Conservation (phyloP, 2,329 filamentous ascomycete species). For the Davidsoniella neocaledoniae region DNA sequence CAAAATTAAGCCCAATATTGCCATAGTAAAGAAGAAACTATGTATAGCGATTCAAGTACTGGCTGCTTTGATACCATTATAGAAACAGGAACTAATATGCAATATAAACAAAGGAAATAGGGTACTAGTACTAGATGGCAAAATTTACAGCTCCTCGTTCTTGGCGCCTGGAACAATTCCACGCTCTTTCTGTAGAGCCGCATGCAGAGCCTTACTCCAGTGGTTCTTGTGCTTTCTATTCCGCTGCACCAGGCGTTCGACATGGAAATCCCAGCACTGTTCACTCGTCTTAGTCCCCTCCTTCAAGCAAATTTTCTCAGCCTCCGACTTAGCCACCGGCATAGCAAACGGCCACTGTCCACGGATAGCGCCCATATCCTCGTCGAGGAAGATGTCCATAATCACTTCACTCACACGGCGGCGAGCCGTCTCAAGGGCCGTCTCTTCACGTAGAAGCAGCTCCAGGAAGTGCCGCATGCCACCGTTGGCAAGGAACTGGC, state of each 20-base stretch:
- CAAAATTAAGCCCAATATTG: no score
- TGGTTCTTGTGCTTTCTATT: conserved; percentile 23
- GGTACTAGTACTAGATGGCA: not conserved
- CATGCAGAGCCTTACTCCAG: conserved; percentile 30
- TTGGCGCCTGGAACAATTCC: conserved; percentile 4
- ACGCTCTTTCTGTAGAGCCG: conserved; percentile 20
- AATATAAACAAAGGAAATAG: no score
- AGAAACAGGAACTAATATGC: no score
- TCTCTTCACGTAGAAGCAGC: conserved; percentile 23
- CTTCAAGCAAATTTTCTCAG: conserved; percentile 19
- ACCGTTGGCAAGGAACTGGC: conserved; percentile 35
- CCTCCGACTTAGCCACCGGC: conserved; percentile 19
- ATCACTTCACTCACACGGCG: conserved; percentile 41
- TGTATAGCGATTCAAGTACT: no score
- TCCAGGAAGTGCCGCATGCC: conserved; percentile 39
- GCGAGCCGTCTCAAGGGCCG: conserved; percentile 32
- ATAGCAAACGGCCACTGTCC: conserved; percentile 36
- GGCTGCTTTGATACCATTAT: no score
- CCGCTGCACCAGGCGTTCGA: conserved; percentile 24
- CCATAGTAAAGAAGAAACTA: no score
- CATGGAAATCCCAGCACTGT: conserved; percentile 42
- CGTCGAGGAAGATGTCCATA: conserved; percentile 50
- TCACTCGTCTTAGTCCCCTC: conserved; percentile 22
- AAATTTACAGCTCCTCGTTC: conserved; percentile 9
- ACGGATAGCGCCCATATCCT: conserved; percentile 40